Evolutionary conservation across 805 yeast genomes (phyloP).

Genomic region (Kregervanrija fluxuum): DNA sequence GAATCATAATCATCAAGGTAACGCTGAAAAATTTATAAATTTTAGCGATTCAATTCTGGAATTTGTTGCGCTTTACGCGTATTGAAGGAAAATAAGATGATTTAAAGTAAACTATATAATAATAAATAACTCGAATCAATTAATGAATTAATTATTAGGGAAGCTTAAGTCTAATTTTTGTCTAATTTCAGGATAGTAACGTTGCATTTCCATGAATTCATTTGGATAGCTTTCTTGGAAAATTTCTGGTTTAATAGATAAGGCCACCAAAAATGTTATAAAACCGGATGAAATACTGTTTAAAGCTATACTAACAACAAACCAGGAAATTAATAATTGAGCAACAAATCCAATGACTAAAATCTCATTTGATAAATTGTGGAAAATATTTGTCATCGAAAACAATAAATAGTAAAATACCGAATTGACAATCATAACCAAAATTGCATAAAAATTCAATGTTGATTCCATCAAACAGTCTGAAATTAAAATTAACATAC

Average conservation of each 20-base stretch:
- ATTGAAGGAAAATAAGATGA: too few species aligned
- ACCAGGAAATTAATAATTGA: slow-evolving; percentile 59
- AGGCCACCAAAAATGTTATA: slow-evolving; percentile 75
- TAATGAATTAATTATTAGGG: slow-evolving; percentile 13
- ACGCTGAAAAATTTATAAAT: not conserved
- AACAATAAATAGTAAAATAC: too few species aligned
- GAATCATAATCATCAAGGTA: not conserved
- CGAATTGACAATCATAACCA: slow-evolving; percentile 40
- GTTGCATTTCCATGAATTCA: slow-evolving; percentile 23
- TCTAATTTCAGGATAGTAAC: slow-evolving; percentile 26
- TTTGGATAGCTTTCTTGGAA: slow-evolving; percentile 58
- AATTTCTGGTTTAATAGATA: slow-evolving; percentile 80
- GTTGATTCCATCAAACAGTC: slow-evolving; percentile 80
- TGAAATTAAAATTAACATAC: slow-evolving; percentile 76
- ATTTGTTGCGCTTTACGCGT: too few species aligned
- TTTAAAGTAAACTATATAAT: too few species aligned
- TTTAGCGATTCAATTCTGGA: not conserved
- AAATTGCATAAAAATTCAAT: slow-evolving; percentile 64
- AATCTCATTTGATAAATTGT: slow-evolving; percentile 20
- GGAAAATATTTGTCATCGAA: too few species aligned
- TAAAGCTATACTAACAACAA: slow-evolving; percentile 64
- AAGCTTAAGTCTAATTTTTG: slow-evolving; percentile 24
- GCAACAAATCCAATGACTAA: slow-evolving; percentile 20
- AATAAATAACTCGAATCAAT: not conserved
- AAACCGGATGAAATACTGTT: slow-evolving; percentile 76